Conservation (phyloP, 139 green algal genomes). For the Eudorina sp. region DNA sequence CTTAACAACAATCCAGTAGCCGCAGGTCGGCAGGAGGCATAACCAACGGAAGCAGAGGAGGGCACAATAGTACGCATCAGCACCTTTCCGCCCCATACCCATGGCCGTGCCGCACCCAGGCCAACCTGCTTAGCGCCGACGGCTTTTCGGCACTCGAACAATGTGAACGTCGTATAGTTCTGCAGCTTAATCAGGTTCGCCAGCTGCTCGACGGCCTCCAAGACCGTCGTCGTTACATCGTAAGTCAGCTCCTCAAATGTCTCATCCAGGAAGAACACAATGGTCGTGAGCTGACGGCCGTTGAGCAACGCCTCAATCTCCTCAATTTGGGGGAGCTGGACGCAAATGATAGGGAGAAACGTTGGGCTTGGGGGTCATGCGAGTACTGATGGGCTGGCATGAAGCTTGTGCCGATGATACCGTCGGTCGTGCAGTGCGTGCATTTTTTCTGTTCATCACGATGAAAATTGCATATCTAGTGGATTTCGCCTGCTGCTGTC, state of each 20-base stretch:
- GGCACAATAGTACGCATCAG: not conserved
- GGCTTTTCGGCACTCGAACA: constrained; percentile 84
- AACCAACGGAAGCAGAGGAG: too few species aligned
- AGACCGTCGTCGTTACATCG: constrained; percentile 88
- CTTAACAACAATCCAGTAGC: too few species aligned
- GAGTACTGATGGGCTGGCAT: too few species aligned
- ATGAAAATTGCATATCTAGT: too few species aligned
- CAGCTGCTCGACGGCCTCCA: constrained; percentile 91
- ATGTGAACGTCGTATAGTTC: constrained; percentile 95
- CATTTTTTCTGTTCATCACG: too few species aligned
- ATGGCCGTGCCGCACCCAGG: not conserved
- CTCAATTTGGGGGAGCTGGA: constrained; percentile 83
- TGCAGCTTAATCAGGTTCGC: constrained; percentile 92
- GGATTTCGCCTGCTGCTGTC: too few species aligned
- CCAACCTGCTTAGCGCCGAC: constrained; percentile 52
- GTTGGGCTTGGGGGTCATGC: too few species aligned
- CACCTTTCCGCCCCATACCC: not conserved
- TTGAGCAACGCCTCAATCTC: constrained; percentile 91
- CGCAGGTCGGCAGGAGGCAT: too few species aligned
- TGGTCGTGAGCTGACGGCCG: constrained; percentile 76
- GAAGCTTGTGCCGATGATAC: too few species aligned
- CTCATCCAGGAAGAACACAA: constrained; percentile 97
- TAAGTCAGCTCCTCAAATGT: constrained; percentile 96
- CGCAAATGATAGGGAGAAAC: not conserved
- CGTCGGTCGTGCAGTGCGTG: too few species aligned